Evolutionary conservation across 2,329 filamentous ascomycete genomes (phyloP).

Genomic region (Bipolaris sorokiniana): DNA sequence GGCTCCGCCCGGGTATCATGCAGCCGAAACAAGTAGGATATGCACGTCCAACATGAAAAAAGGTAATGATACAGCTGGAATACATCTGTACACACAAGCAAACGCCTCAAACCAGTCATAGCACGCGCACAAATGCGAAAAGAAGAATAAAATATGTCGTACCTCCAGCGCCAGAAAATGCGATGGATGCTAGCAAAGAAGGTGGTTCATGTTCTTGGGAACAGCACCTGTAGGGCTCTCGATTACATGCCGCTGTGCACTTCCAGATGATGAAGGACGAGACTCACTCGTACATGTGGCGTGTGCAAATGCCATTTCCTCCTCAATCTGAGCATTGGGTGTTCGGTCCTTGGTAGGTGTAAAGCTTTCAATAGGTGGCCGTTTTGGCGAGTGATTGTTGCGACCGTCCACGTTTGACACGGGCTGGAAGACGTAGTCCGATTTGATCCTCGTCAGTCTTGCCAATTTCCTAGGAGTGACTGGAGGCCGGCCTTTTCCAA

Average conservation of each 20-base stretch:
- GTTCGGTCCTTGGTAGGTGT: conserved; percentile 40
- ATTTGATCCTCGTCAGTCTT: conserved; percentile 35
- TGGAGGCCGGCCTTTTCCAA: conserved; percentile 21
- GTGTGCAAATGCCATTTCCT: conserved; percentile 24
- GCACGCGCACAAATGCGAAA: conserved; percentile 7
- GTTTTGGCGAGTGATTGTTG: conserved; percentile 40
- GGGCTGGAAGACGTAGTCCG: conserved; percentile 30
- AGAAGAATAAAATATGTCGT: conserved; percentile 4
- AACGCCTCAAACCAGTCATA: conserved; percentile 32
- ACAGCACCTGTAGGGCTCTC: conserved; percentile 29
- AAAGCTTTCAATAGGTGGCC: conserved; percentile 38
- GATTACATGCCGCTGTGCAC: conserved; percentile 34
- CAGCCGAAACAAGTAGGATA: conserved; percentile 26
- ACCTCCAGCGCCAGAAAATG: conserved; percentile 34
- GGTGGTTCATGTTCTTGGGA: conserved; percentile 29
- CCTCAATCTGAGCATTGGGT: conserved; percentile 35
- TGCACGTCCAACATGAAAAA: conserved; percentile 20
- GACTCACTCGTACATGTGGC: conserved; percentile 27
- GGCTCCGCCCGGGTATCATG: conserved; percentile 38
- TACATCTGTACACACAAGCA: conserved; percentile 9
- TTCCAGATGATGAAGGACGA: conserved; percentile 31
- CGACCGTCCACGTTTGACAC: conserved; percentile 39
- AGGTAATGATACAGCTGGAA: conserved; percentile 23
- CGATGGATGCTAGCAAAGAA: conserved; percentile 28
- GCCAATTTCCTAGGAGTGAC: conserved; percentile 25